Evolutionary conservation across 768 basidiomycete species (phyloP).

Genomic region (Lepiota brunneoincarnata): DNA sequence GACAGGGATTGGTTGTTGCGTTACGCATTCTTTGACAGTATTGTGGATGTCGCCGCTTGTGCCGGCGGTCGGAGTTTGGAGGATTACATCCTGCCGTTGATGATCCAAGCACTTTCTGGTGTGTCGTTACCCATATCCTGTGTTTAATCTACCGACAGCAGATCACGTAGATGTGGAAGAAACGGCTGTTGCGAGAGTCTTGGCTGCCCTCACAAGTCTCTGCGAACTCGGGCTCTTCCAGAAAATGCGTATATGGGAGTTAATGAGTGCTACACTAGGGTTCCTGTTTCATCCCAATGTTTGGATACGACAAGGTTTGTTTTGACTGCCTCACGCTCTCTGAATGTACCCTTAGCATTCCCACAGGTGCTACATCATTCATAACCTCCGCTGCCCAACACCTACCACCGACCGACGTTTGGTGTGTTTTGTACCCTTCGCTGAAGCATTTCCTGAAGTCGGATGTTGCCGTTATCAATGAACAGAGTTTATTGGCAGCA

Average conservation of each 20-base stretch:
- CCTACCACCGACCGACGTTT: slow-evolving; percentile 84
- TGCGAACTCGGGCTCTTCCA: slow-evolving; percentile 89
- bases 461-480: slow-evolving; percentile 75
- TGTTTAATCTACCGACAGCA: not conserved
- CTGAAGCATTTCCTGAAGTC: slow-evolving; percentile 82
- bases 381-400: slow-evolving; percentile 83
- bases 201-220: slow-evolving; percentile 83
- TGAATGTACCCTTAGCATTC: not conserved
- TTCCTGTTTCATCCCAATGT: slow-evolving; percentile 94
- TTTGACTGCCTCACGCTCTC: not conserved
- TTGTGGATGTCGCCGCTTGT: slow-evolving; percentile 93
- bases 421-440: slow-evolving; percentile 96
- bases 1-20: slow-evolving; percentile 92
- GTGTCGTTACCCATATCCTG: slow-evolving; percentile 16
- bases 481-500: slow-evolving; percentile 68
- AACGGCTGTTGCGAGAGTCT: slow-evolving; percentile 86
- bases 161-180: slow-evolving; percentile 84
- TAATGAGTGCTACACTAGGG: slow-evolving; percentile 83
- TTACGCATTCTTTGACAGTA: slow-evolving; percentile 91
- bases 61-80: slow-evolving; percentile 90
- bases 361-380: slow-evolving; percentile 78
- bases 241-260: slow-evolving; percentile 96
- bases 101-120: slow-evolving; percentile 96
- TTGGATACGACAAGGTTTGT: slow-evolving; percentile 92
- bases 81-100: slow-evolving; percentile 94